Base-by-base conservation (phyloP, 2,329 filamentous ascomycete genomes). In the Colletotrichum spinosum region DNA sequence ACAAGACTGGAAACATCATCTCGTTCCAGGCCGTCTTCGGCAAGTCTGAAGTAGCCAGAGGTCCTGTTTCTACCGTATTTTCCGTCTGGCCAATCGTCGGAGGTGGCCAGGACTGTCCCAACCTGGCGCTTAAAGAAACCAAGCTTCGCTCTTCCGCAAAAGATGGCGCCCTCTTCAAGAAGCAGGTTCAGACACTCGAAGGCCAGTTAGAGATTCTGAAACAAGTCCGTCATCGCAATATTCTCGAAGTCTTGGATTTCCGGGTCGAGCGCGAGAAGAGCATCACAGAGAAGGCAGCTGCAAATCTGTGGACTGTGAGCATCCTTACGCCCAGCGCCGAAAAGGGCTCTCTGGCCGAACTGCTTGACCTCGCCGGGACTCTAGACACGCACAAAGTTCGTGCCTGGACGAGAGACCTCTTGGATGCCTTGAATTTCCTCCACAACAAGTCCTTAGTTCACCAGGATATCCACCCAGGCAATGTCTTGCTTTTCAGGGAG, bases 341-440 rank as follows among this genome's bases (percentile, higher is more conserved):
- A 56, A 94, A 92, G 75, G 94, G 93, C 0, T 92, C 94, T 0
- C 80, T 99, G 12, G 88, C 90, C 35, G 93, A 97, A 71, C 83
- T 97, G 17, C 83, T 99, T 37, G 91, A 95, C 61, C 86, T 95
- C 66, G 88, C 93, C 46, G 93, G 92, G 5, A 86, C 86, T 37
- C 81, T 97, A 55, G 87, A 91, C 46, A 86, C 92, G 55, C 87
- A 88, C 68, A 94, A 90, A 74, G 90, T 94, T 49, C 90, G 94
- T 57, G 90, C 92, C 33, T 98, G 94, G 91, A 96, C 93, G n/a
- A 89, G 94, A 65, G 93, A 97, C 72, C 83, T 99, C 15, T 86
- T 99, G 34, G 93, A 97, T 78, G 96, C 91, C 0, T 81, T 99
- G 35, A 92, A 93, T 64, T 97, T 91, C 75, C 88, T 97, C 56